Base-by-base conservation (phyloP, 192 early-diverging fungal species). In the Backusella macrospora region DNA sequence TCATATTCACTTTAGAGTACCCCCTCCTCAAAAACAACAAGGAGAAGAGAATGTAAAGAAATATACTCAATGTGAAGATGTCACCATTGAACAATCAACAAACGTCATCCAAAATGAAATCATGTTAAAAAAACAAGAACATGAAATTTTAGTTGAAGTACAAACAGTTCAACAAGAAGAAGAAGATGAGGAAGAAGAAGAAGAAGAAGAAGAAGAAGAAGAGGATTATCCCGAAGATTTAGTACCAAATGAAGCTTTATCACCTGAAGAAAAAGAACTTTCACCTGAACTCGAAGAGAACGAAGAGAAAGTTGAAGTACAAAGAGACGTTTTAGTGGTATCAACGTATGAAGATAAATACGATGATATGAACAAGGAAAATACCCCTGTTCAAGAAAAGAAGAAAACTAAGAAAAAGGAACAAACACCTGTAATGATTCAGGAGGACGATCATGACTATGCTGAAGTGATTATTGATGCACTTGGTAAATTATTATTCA, bases 381-480 rank as follows among this genome's bases (percentile, higher is more conserved):
- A 14, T 14, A 40, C 62, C 44, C 38, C 70, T 64, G 39, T 44
- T 13, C 39, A 49, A 46, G 37, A 21, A 38, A 79, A 34, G 29
- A 34, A 34, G 29, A 34, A 34, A 1, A 34, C 0, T 0, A 34
- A 34, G 29, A 34, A 34, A 34, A 34, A 47, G 45, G 80, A 73
- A 49, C 29, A 38, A 26, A 8, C 9, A 12, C 18, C 52, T 59
- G 52, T 59, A 12, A 5, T 26, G 44, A 65, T 74, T 66, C 2
- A 47, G 16, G 48, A 72, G 13, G 70, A 64, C 21, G 62, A 78
- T 63, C 48, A 39, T 40, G 72, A 75, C 68, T 86, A 83, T 64
- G 80, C 82, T 12, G 82, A 85, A 72, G 73, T 83, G 42, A 85
- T 87, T 74, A 85, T 87, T 59, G 86, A 87, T 64, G 81, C 81